Conservation (phyloP, 176 grass and related monocot species). For the Juncus inflexus region DNA sequence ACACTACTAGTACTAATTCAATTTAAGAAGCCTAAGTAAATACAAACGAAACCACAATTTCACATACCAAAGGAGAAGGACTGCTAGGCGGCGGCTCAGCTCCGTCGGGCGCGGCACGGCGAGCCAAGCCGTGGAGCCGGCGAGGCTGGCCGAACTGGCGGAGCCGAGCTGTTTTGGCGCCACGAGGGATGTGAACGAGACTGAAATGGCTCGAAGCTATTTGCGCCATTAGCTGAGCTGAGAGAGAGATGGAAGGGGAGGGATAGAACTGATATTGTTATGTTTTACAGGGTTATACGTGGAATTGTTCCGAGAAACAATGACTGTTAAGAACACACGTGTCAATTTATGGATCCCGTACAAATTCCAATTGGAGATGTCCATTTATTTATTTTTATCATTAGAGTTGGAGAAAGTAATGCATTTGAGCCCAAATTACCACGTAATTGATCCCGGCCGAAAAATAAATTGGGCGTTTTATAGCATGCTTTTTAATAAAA, state of each 20-base stretch:
- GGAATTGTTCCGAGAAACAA: no score
- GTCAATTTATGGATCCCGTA: no score
- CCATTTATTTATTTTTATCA: no score
- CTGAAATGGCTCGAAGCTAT: conserved; percentile 44
- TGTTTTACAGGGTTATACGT: no score
- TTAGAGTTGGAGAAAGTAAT: no score
- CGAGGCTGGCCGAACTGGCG: not conserved
- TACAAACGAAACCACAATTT: not conserved
- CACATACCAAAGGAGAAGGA: conserved; percentile 1
- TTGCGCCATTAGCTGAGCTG: conserved; percentile 44
- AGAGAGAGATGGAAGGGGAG: not conserved
- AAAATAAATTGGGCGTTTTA: no score
- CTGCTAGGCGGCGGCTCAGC: conserved; percentile 33
- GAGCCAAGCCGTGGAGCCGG: conserved; percentile 16
- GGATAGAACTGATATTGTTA: no score
- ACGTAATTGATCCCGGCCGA: no score
- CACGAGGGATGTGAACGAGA: conserved; percentile 19
- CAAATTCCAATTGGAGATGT: no score
- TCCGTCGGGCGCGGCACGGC: conserved; percentile 43
- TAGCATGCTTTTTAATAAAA: no score
- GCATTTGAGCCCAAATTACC: no score
- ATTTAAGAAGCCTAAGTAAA: not conserved
- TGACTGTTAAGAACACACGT: no score
- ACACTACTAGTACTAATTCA: not conserved
- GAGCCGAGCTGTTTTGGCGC: conserved; percentile 15